A percentile compares a stretch with the other conserved stretches of the same genome.
phyloP scores from a whole-genome alignment of 768 basidiomycete genomes.

The Pleurotus salmoneostramineus region DNA sequence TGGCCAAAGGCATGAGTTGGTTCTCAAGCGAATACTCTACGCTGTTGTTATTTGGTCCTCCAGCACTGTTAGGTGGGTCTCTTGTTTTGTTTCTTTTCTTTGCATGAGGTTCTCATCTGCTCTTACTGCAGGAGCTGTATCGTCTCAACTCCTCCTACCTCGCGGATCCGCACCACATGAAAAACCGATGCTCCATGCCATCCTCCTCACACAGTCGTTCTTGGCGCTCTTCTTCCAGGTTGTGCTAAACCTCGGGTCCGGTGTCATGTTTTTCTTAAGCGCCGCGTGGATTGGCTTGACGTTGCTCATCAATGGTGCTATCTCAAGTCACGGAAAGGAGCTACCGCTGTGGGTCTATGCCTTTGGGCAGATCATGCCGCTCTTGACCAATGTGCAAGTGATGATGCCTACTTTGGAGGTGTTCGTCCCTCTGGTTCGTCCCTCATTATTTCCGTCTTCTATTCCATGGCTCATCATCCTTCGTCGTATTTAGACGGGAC shows the following conservation, averaged over 20 bases:
- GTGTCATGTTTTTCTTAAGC: slow-evolving; percentile 67
- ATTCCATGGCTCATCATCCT: not conserved
- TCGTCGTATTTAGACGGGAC: slow-evolving; percentile 56
- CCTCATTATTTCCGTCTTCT: not conserved
- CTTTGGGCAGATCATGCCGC: slow-evolving; percentile 50
- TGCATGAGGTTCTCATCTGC: not conserved
- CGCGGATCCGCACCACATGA: slow-evolving; percentile 37
- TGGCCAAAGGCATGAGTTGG: slow-evolving; percentile 82
- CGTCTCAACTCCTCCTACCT: slow-evolving; percentile 57
- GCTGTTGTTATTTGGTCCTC: slow-evolving; percentile 70
- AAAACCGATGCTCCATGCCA: slow-evolving; percentile 52
- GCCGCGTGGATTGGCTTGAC: slow-evolving; percentile 53
- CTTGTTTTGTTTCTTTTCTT: not conserved
- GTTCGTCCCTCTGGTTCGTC: slow-evolving; percentile 80
- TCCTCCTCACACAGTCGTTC: slow-evolving; percentile 57
- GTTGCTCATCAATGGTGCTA: slow-evolving; percentile 46
- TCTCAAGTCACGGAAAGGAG: slow-evolving; percentile 22
- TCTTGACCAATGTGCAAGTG: slow-evolving; percentile 56
- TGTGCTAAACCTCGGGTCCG: slow-evolving; percentile 64
- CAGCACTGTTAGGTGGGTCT: slow-evolving; percentile 63
- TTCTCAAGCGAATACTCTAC: slow-evolving; percentile 68
- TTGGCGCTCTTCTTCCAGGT: slow-evolving; percentile 60
- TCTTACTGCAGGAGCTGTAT: slow-evolving; percentile 46
- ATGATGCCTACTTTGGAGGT: slow-evolving; percentile 68
- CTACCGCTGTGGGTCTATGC: slow-evolving; percentile 64